Evolutionary conservation across 2,329 filamentous ascomycete species (phyloP).

Genomic region (Fusarium fujikuroi): DNA sequence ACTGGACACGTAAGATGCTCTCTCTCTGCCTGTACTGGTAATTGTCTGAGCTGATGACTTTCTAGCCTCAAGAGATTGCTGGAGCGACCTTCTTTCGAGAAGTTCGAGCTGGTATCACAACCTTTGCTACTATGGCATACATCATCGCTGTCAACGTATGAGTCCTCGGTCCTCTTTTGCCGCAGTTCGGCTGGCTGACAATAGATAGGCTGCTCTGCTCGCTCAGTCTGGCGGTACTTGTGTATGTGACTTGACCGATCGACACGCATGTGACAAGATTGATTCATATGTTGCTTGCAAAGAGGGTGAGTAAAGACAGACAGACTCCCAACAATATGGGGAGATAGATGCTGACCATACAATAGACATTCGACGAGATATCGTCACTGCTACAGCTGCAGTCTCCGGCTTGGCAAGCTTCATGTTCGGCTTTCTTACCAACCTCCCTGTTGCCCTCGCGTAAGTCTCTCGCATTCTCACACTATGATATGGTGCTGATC

Average conservation of each 20-base stretch:
- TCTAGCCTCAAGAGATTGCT: constrained; percentile 72
- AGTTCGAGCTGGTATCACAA: constrained; percentile 81
- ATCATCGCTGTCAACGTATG: constrained; percentile 79
- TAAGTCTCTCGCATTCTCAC: constrained; percentile 27
- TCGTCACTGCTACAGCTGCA: constrained; percentile 86
- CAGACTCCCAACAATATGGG: accelerated
- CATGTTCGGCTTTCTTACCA: constrained; percentile 82
- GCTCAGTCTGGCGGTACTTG: constrained; percentile 83
- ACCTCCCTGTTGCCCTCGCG: constrained; percentile 69
- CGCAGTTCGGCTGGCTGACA: neutral
- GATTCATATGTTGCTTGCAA: constrained; percentile 58
- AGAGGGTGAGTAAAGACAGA: constrained; percentile 52
- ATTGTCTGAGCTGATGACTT: neutral
- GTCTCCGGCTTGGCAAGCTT: constrained; percentile 80
- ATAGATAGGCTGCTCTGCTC: constrained; percentile 72
- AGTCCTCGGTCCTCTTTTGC: neutral
- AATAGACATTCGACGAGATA: constrained; percentile 73
- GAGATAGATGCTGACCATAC: neutral
- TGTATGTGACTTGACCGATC: constrained; percentile 63
- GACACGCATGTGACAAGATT: constrained; percentile 61
- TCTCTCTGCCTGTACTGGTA: neutral
- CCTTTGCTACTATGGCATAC: constrained; percentile 85
- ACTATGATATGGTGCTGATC: constrained; percentile 17
- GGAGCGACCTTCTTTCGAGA: constrained; percentile 80
- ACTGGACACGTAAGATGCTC: constrained; percentile 70